Evolutionary conservation across 805 yeast species (phyloP).

Genomic region (Naumovozyma dairenensis): DNA sequence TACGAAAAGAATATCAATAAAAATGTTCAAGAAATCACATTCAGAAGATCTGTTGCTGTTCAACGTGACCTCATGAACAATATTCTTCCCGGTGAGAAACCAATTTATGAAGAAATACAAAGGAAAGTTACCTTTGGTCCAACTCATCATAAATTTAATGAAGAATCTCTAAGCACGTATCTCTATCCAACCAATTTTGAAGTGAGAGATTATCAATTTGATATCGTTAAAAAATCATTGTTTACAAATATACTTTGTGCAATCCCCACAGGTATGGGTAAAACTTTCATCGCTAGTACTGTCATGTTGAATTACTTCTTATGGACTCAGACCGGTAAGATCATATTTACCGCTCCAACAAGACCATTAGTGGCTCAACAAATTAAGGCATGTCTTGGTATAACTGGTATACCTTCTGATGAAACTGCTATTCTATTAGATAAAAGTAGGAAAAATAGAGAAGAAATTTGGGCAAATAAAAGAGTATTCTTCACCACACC

Average conservation of each 20-base stretch:
- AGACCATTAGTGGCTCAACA: conserved; percentile 94
- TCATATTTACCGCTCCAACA: conserved; percentile 95
- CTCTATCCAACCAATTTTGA: conserved; percentile 81
- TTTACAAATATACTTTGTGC: conserved; percentile 75
- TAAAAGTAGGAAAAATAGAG: conserved; percentile 48
- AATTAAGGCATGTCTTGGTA: conserved; percentile 80
- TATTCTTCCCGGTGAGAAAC: conserved; percentile 20
- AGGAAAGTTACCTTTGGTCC: conserved; percentile 30
- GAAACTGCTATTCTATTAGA: conserved; percentile 74
- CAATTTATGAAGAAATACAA: conserved; percentile 32
- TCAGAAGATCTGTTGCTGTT: conserved; percentile 24
- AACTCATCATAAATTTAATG: conserved; percentile 43
- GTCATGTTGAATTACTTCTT: conserved; percentile 82
- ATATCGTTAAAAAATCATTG: conserved; percentile 64
- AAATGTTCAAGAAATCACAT: conserved; percentile 23
- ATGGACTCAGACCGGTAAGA: conserved; percentile 74
- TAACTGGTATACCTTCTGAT: conserved; percentile 69
- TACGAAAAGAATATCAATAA: conserved; percentile 27
- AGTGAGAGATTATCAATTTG: conserved; percentile 79
- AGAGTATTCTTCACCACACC: conserved; percentile 91
- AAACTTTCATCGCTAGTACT: conserved; percentile 90
- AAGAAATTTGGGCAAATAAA: conserved; percentile 65
- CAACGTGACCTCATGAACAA: conserved; percentile 31
- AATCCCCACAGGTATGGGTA: conserved; percentile 94
- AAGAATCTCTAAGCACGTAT: conserved; percentile 35